phyloP scores from a whole-genome alignment of 2,329 filamentous ascomycete species.

The Claviceps cyperi region DNA sequence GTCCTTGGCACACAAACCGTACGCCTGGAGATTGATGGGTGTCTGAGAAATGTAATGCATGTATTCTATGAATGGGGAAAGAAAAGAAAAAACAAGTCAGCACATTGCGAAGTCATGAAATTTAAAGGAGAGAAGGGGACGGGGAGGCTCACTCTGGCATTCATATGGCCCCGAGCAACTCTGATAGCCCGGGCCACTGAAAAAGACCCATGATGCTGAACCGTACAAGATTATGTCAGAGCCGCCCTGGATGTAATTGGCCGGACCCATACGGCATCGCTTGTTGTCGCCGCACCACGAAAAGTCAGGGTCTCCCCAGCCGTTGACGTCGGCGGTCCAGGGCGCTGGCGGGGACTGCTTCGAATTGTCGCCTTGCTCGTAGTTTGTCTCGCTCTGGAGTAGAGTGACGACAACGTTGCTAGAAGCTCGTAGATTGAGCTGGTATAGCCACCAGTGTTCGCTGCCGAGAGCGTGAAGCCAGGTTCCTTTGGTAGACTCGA shows the following conservation, averaged over 20 bases:
- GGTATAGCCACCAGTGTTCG: slow-evolving; percentile 45
- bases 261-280: slow-evolving; percentile 28
- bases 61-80: slow-evolving; percentile 5
- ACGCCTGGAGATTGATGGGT: slow-evolving; percentile 24
- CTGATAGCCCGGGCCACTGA: slow-evolving; percentile 24
- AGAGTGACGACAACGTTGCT: slow-evolving; percentile 34
- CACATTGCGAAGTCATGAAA: not conserved
- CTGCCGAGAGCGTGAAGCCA: slow-evolving; percentile 34
- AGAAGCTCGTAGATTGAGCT: slow-evolving; percentile 37
- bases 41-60: slow-evolving; percentile 26
- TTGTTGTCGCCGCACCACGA: slow-evolving; percentile 23
- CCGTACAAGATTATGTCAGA: slow-evolving; percentile 26
- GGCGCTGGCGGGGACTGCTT: slow-evolving; percentile 22
- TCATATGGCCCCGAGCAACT: slow-evolving; percentile 12
- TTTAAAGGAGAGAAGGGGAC: not conserved
- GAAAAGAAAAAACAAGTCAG: not conserved
- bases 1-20: slow-evolving; percentile 28
- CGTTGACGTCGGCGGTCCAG: slow-evolving; percentile 21
- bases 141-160: slow-evolving; percentile 1
- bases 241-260: slow-evolving; percentile 28
- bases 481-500: slow-evolving; percentile 31
- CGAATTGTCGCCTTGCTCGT: slow-evolving; percentile 19
- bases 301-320: slow-evolving; percentile 29
- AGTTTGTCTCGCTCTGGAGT: slow-evolving; percentile 40
- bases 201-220: slow-evolving; percentile 30